Evolutionary conservation across 352 stramenopile genomes (phyloP), one percentile per base, ranked within the genome.

Genomic region (Globisporangium iwayamae): DNA sequence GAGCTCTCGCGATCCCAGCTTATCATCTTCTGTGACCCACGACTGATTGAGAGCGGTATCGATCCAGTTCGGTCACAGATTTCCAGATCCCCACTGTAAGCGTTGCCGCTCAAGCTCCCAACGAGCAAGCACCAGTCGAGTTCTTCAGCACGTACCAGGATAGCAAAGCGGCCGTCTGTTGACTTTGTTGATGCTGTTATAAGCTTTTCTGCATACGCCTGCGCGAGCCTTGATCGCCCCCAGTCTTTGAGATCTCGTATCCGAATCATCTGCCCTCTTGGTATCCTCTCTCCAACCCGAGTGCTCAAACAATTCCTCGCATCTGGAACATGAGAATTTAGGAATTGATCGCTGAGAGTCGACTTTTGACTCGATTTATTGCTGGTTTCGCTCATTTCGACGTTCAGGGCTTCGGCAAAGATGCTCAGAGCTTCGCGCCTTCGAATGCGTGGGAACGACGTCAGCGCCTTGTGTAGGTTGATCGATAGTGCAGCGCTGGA

Each of bases 61-160:
- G 72, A 79, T 14, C 70, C 76, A 14, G 76, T 81, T 7, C 72
- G 72, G 61, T 85, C 76, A 63, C 66, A 77, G 53, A 82, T 60
- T 39, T 80, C 58, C 48, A 82, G 66, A n/a, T 81, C 67, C 10
- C 74, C 76, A 38, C 48, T 71, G n/a, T 71, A 54, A 3, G 75
- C 50, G 52, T 74, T 79, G 5, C 76, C 76, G 38, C 56, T 63
- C 36, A 85, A 66, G 16, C 58, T 67, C 30, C 72, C 76, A 16
- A 81, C 22, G 0, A 85, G 55, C 45, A 75, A 30, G 56, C 74
- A 85, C 70, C 72, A 78, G 22, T 72, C 48, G 20, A 85, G 62
- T 43, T 62, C 64, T 30, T 63, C 41, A 5, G 22, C 41, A n/a
- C 41, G 52, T 34, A 81, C 62, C 55, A 71, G 51, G 30, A 64